These are phyloP conservation scores for Cicer chorassanicum DNA, from an alignment of 306 rosid genomes.

Conservation along the genomic window DNA sequence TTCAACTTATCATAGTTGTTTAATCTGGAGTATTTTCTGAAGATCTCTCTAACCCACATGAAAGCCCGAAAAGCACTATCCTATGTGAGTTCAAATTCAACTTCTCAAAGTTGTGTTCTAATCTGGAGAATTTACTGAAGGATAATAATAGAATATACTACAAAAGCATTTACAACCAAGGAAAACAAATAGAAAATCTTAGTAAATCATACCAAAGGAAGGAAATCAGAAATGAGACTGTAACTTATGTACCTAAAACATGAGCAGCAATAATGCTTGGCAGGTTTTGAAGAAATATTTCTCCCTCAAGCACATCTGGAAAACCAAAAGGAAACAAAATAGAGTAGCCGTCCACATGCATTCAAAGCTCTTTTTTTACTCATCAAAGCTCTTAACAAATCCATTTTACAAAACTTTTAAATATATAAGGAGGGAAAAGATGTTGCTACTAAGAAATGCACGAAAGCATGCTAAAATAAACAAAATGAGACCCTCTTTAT, in stretches of 20 bases:
- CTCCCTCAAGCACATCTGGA: constrained; percentile 89
- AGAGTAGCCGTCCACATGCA: constrained; percentile 15
- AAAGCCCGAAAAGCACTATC: neutral
- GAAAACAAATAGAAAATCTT: constrained; percentile 22
- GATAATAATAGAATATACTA: neutral
- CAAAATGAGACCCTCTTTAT: constrained; percentile 1
- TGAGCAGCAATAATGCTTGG: constrained; percentile 91
- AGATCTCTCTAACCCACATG: constrained; percentile 27
- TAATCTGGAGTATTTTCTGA: neutral
- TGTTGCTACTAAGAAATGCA: constrained; percentile 2
- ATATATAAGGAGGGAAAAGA: constrained; percentile 22
- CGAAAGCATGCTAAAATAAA: constrained; percentile 10
- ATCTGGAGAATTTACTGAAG: constrained; percentile 10
- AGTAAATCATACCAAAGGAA: constrained; percentile 15
- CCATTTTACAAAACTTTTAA: neutral
- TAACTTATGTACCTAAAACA: constrained; percentile 71
- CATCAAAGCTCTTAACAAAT: constrained; percentile 10
- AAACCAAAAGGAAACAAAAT: constrained; percentile 42
- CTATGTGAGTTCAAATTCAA: constrained; percentile 19
- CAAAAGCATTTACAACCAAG: constrained; percentile 35
- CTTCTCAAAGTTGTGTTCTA: constrained; percentile 13
- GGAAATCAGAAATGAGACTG: constrained; percentile 20
- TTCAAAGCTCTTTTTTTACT: constrained; percentile 5
- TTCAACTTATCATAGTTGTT: constrained; percentile 10
- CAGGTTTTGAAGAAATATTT: constrained; percentile 95